These are phyloP conservation scores for Carallia pectinifolia DNA, from an alignment of 345 rosid genomes.

Conservation along the genomic window DNA sequence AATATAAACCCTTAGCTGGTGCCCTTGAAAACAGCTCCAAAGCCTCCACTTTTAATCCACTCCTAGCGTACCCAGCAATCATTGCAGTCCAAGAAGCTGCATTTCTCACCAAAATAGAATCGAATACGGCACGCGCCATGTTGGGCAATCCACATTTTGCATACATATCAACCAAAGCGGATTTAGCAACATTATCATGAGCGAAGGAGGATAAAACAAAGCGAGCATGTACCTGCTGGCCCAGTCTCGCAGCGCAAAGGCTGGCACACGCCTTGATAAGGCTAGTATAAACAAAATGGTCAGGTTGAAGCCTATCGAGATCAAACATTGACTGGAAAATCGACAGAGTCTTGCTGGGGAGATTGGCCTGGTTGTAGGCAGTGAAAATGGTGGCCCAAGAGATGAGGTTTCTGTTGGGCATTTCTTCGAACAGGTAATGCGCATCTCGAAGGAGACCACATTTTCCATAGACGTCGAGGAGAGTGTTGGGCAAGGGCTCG, in stretches of 20 bases:
- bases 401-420: conserved; percentile 56
- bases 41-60: conserved; percentile 59
- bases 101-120: conserved; percentile 47
- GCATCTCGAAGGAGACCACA: conserved; percentile 46
- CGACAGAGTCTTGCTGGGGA: conserved; percentile 49
- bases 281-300: conserved; percentile 58
- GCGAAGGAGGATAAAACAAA: conserved; percentile 45
- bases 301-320: conserved; percentile 44
- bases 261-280: conserved; percentile 65
- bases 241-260: conserved; percentile 45
- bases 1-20: conserved; percentile 50
- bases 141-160: conserved; percentile 52
- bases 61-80: conserved; percentile 62
- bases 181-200: conserved; percentile 63
- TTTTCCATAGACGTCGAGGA: conserved; percentile 51
- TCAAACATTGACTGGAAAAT: conserved; percentile 38
- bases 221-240: conserved; percentile 63
- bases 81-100: conserved; percentile 62
- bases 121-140: conserved; percentile 47
- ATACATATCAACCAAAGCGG: conserved; percentile 76
- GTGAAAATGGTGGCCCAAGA: conserved; percentile 74
- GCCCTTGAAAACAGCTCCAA: conserved; percentile 38
- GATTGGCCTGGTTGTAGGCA: conserved; percentile 50
- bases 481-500: conserved; percentile 42
- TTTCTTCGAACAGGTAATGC: conserved; percentile 52